phyloP scores from a whole-genome alignment of 2,329 filamentous ascomycete genomes.

The Verticillium zaregamsianum region DNA sequence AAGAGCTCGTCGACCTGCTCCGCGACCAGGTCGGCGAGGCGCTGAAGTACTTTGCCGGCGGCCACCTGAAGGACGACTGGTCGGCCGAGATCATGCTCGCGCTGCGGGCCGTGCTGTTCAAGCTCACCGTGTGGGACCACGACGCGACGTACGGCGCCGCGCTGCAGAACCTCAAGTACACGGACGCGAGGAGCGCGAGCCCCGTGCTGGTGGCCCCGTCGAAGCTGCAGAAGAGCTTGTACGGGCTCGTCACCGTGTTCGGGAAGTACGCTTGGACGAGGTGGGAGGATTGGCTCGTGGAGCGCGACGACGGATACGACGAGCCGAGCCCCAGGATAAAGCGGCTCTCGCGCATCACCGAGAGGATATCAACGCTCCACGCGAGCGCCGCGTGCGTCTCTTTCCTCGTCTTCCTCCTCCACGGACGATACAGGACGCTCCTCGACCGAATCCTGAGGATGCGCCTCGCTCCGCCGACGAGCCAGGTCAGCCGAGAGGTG shows the following conservation, averaged over 20 bases:
- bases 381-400: conserved; percentile 78
- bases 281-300: conserved; percentile 83
- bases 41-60: conserved; percentile 77
- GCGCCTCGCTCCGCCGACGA: conserved; percentile 78
- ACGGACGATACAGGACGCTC: conserved; percentile 86
- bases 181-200: conserved; percentile 69
- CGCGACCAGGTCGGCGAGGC: conserved; percentile 83
- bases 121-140: conserved; percentile 94
- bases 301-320: conserved; percentile 71
- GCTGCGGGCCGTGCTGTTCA: conserved; percentile 80
- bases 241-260: conserved; percentile 80
- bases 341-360: conserved; percentile 66
- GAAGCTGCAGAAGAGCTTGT: conserved; percentile 77
- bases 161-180: conserved; percentile 85
- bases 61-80: conserved; percentile 79
- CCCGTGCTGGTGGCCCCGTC: conserved; percentile 65
- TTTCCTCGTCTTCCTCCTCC: conserved; percentile 86
- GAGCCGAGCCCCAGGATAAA: conserved; percentile 46
- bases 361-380: conserved; percentile 66
- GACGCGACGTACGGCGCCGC: conserved; percentile 92
- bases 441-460: conserved; percentile 81
- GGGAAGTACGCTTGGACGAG: conserved; percentile 88
- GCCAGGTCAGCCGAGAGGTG: conserved; percentile 83
- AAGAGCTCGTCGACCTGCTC: conserved; percentile 83
- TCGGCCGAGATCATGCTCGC: conserved; percentile 76